phyloP scores from a whole-genome alignment of 1,139 yeast genomes.

The Candida frijolesensis region DNA sequence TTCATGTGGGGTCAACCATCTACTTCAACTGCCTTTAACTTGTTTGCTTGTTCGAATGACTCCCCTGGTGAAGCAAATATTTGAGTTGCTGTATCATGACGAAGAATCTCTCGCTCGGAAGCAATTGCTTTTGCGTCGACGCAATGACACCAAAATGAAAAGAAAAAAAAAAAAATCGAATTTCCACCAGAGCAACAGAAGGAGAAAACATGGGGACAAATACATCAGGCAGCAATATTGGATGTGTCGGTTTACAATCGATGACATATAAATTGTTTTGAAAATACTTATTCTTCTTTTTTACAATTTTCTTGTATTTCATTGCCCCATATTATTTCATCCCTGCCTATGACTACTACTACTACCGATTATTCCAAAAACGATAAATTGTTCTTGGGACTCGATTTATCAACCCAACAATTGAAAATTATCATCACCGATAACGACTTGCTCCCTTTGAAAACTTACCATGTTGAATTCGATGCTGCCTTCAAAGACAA shows the following conservation, averaged over 20 bases:
- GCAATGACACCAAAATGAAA: neutral
- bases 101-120: neutral
- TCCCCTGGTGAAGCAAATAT: no score
- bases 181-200: neutral
- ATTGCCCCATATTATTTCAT: no score
- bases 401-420: conserved; percentile 90
- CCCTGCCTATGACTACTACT: neutral
- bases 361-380: conserved; percentile 16
- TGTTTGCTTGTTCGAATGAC: no score
- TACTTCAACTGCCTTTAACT: no score
- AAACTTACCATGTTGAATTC: conserved; percentile 69
- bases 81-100: neutral
- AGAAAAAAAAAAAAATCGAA: neutral
- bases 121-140: conserved; percentile 4
- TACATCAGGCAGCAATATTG: neutral
- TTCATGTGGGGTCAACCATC: no score
- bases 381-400: conserved; percentile 57
- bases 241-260: neutral
- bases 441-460: conserved; percentile 51
- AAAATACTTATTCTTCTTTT: no score
- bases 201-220: conserved; percentile 1
- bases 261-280: neutral
- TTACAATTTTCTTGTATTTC: no score
- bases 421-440: conserved; percentile 73
- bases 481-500: conserved; percentile 59